phyloP scores from a whole-genome alignment of 768 basidiomycete species.

The Psilocybe tampanensis region DNA sequence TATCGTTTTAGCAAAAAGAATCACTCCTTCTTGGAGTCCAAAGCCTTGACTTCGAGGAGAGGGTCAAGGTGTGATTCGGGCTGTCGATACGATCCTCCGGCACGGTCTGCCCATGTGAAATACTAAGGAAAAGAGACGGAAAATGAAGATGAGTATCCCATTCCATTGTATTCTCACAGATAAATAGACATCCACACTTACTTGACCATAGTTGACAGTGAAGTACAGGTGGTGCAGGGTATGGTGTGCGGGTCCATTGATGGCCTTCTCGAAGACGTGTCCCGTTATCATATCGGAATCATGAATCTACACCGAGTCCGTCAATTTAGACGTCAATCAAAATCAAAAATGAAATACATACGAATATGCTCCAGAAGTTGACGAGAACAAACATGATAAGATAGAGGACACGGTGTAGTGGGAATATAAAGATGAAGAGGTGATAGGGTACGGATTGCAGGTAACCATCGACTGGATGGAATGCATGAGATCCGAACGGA shows the following conservation, averaged over 20 bases:
- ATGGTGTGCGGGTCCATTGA: slow-evolving; percentile 99
- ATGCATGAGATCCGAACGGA: slow-evolving; percentile 96
- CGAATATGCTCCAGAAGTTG: slow-evolving; percentile 93
- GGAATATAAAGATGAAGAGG: slow-evolving; percentile 87
- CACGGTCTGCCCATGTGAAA: slow-evolving; percentile 93
- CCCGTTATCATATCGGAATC: slow-evolving; percentile 99
- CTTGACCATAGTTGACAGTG: slow-evolving; percentile 94
- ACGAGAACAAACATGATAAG: slow-evolving; percentile 87
- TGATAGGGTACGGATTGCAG: slow-evolving; percentile 95
- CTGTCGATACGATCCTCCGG: slow-evolving; percentile 85
- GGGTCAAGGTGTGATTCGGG: slow-evolving; percentile 87
- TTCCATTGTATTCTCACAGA: not conserved
- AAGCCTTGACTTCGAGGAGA: slow-evolving; percentile 60
- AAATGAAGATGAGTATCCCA: slow-evolving; percentile 5
- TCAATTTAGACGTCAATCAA: not conserved
- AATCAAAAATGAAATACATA: slow-evolving; percentile 38
- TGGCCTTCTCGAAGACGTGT: slow-evolving; percentile 81
- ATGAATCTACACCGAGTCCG: slow-evolving; percentile 67
- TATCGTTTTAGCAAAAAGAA: not conserved
- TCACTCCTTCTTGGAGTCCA: slow-evolving; percentile 29
- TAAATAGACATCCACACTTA: slow-evolving; percentile 30
- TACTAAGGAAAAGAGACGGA: slow-evolving; percentile 55
- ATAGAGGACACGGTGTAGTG: slow-evolving; percentile 84
- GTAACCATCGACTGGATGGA: slow-evolving; percentile 96
- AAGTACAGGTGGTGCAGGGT: slow-evolving; percentile 97